A percentile compares a stretch with the other conserved stretches of the same genome.
Evolutionary conservation across 2,329 filamentous ascomycete genomes (phyloP).

Genomic region (Fusarium stilboides): DNA sequence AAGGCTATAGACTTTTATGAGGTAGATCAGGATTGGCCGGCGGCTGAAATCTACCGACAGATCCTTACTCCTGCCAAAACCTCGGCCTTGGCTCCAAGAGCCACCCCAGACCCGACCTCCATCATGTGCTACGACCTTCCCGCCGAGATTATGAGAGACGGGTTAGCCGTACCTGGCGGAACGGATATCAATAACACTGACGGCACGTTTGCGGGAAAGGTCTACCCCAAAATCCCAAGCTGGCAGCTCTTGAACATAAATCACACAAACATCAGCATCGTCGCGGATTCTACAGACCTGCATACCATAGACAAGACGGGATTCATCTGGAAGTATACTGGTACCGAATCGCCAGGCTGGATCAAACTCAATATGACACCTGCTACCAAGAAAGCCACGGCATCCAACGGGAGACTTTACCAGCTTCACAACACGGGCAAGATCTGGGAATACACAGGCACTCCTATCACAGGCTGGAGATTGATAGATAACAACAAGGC

Average conservation of each 20-base stretch:
- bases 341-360: not conserved
- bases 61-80: not conserved
- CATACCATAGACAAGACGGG: not conserved
- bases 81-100: not conserved
- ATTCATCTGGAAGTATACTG: not conserved
- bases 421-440: not conserved
- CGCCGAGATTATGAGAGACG: not conserved
- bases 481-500: not conserved
- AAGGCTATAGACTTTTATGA: not conserved
- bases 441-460: slow-evolving; percentile 1
- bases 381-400: not conserved
- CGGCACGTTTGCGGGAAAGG: not conserved
- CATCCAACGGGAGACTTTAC: not conserved
- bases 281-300: not conserved
- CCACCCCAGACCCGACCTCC: not conserved
- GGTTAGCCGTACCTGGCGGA: not conserved
- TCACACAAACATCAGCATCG: not conserved
- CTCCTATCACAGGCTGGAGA: not conserved
- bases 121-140: slow-evolving; percentile 6
- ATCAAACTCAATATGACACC: not conserved
- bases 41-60: not conserved
- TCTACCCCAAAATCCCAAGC: not conserved
- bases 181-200: not conserved
- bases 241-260: not conserved
- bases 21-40: not conserved